A percentile compares a stretch with the other conserved stretches of the same genome.
Evolutionary conservation across 2,329 filamentous ascomycete species (phyloP).

Genomic region (Ophiostoma ips): DNA sequence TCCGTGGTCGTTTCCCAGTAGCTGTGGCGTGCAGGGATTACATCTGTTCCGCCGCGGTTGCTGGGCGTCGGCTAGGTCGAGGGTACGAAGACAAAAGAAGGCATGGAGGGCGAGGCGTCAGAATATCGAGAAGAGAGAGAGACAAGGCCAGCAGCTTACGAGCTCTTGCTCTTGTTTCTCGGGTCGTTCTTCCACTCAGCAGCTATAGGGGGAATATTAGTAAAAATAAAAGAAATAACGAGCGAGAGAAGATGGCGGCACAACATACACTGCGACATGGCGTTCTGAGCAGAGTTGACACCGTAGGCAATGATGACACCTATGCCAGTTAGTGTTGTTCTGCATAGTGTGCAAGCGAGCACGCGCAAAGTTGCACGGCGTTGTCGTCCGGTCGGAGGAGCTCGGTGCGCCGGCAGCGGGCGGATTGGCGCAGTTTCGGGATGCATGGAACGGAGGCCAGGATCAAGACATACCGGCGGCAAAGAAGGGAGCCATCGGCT

Average conservation of each 20-base stretch:
- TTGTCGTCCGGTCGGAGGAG: not conserved
- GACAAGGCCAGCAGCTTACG: not conserved
- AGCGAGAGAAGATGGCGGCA: not conserved
- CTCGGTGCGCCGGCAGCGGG: not conserved
- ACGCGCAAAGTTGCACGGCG: not conserved
- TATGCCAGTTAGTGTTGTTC: slow-evolving; percentile 23
- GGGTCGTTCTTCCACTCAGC: slow-evolving; percentile 97
- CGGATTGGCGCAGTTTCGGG: not conserved
- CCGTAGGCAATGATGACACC: slow-evolving; percentile 81
- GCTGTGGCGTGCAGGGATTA: not conserved
- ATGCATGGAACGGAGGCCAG: not conserved
- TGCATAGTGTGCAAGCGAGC: not conserved
- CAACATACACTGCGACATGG: slow-evolving; percentile 60
- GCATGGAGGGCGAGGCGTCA: not conserved
- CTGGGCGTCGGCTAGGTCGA: not conserved
- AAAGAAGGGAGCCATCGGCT: slow-evolving; percentile 89
- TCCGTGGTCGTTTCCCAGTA: not conserved
- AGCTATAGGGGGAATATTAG: slow-evolving; percentile 35
- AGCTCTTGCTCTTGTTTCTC: slow-evolving; percentile 54
- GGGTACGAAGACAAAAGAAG: not conserved
- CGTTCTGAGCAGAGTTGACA: slow-evolving; percentile 68
- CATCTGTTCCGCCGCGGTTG: no score
- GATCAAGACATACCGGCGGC: slow-evolving; percentile 58
- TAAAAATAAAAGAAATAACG: not conserved
- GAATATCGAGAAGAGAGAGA: not conserved